A percentile compares a stretch with the other conserved stretches of the same genome.
phyloP scores from a whole-genome alignment of 768 basidiomycete genomes.

The Daedaleopsis nitida region DNA sequence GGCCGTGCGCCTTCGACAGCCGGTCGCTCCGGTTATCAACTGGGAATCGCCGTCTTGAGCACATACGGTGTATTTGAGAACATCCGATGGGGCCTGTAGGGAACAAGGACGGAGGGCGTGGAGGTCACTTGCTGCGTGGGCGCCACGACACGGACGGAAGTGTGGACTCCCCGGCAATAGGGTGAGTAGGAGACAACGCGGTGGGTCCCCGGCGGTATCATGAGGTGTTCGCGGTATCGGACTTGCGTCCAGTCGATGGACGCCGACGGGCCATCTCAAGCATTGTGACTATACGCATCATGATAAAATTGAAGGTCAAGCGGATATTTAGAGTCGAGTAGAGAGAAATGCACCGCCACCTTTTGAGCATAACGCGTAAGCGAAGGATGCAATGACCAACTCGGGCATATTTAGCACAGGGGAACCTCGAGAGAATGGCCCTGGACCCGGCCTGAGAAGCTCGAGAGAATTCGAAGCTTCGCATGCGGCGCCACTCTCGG shows the following conservation, averaged over 20 bases:
- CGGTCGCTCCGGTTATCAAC: conserved; percentile 19
- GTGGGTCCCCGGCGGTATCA: neutral
- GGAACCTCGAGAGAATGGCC: conserved; percentile 2
- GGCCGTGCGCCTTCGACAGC: conserved; percentile 4
- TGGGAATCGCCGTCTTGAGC: conserved; percentile 16
- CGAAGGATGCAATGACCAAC: neutral
- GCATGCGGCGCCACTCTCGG: conserved; percentile 4
- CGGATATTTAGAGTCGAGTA: conserved; percentile 1
- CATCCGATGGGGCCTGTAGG: conserved; percentile 11
- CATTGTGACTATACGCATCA: neutral
- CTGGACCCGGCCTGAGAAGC: neutral
- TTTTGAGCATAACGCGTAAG: neutral
- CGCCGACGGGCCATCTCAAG: neutral
- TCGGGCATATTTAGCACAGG: neutral
- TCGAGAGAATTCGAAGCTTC: neutral
- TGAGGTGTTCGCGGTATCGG: neutral
- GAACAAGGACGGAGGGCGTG: conserved; percentile 8
- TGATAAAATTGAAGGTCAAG: neutral
- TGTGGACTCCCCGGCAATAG: conserved; percentile 7
- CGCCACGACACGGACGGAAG: conserved; percentile 17
- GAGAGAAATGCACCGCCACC: conserved; percentile 13
- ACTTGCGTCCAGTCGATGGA: neutral
- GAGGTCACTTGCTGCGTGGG: conserved; percentile 19
- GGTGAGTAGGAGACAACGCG: conserved; percentile 4
- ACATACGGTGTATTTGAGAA: conserved; percentile 3